These are phyloP conservation scores for Leccinum huronense DNA, from an alignment of 1,284 basidiomycete genomes.

Conservation along the genomic window DNA sequence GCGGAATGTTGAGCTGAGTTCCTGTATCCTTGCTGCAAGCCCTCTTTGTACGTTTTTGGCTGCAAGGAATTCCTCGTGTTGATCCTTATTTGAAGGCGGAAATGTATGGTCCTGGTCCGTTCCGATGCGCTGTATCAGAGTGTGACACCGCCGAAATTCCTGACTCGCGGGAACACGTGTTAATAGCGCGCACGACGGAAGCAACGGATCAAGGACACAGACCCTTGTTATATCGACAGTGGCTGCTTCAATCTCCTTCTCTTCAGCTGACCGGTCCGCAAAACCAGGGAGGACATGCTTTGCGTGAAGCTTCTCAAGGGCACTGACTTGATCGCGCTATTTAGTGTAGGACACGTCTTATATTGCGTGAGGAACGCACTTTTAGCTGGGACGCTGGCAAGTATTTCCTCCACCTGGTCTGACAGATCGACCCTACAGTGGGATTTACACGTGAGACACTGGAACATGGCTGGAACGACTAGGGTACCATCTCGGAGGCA, in stretches of 20 bases:
- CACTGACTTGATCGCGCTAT: slow-evolving; percentile 51
- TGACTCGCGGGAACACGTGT: slow-evolving; percentile 34
- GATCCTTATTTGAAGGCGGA: slow-evolving; percentile 47
- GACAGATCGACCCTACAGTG: slow-evolving; percentile 81
- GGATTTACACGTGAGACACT: slow-evolving; percentile 17
- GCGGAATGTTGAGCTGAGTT: slow-evolving; percentile 88
- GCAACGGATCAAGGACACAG: slow-evolving; percentile 27
- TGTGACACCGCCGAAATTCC: slow-evolving; percentile 85
- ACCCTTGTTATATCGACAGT: slow-evolving; percentile 89
- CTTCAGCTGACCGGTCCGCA: slow-evolving; percentile 89
- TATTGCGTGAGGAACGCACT: slow-evolving; percentile 52
- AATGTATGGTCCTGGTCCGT: slow-evolving; percentile 48
- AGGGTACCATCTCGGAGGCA: slow-evolving; percentile 70
- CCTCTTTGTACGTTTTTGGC: slow-evolving; percentile 97
- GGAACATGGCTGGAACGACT: neutral
- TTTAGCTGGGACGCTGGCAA: slow-evolving; percentile 69
- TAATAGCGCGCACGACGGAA: slow-evolving; percentile 20
- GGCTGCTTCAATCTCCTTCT: slow-evolving; percentile 87
- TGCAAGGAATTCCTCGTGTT: slow-evolving; percentile 60
- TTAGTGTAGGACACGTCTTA: slow-evolving; percentile 17
- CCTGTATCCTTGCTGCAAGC: slow-evolving; percentile 92
- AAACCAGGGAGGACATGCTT: slow-evolving; percentile 97
- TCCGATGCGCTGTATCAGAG: slow-evolving; percentile 74
- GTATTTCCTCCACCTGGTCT: slow-evolving; percentile 82
- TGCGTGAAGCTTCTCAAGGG: slow-evolving; percentile 91